Percentiles rank a stretch among this genome's conserved stretches.
phyloP scores from a whole-genome alignment of 371 early-diverging fungal genomes.

The Rhizomucor miehei region DNA sequence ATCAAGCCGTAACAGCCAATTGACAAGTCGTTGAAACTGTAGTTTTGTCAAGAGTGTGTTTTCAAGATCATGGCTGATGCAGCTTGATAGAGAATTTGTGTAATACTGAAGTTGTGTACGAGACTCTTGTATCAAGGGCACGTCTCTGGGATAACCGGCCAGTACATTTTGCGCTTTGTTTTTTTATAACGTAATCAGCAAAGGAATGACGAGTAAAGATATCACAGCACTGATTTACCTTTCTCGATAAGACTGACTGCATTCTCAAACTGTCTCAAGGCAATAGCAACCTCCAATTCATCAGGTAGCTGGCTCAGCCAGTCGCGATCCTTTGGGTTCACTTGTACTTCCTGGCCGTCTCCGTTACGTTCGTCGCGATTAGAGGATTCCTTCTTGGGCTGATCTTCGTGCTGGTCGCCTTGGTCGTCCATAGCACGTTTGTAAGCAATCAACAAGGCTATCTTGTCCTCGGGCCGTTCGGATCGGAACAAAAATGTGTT shows the following conservation, averaged over 20 bases:
- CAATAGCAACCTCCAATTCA: slow-evolving; percentile 86
- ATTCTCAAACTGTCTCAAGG: slow-evolving; percentile 82
- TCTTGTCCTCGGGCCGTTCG: slow-evolving; percentile 72
- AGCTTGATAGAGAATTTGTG: slow-evolving; percentile 58
- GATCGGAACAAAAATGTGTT: slow-evolving; percentile 75
- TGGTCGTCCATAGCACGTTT: slow-evolving; percentile 66
- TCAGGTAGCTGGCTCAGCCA: slow-evolving; percentile 80
- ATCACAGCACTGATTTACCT: slow-evolving; percentile 44
- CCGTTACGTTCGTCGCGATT: not conserved
- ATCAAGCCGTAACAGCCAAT: slow-evolving; percentile 76
- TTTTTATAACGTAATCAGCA: not conserved
- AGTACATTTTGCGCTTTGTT: slow-evolving; percentile 39
- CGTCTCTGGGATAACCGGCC: slow-evolving; percentile 30
- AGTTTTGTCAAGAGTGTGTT: slow-evolving; percentile 76
- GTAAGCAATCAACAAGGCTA: slow-evolving; percentile 63
- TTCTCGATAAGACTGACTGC: slow-evolving; percentile 73
- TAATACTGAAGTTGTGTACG: slow-evolving; percentile 61
- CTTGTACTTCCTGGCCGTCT: slow-evolving; percentile 8
- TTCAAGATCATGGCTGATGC: slow-evolving; percentile 73
- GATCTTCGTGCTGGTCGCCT: slow-evolving; percentile 45
- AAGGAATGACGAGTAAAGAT: not conserved
- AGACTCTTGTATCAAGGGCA: slow-evolving; percentile 46
- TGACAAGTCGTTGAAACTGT: slow-evolving; percentile 78
- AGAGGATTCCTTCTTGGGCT: slow-evolving; percentile 10
- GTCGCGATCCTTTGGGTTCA: slow-evolving; percentile 44